Percentiles rank a stretch among this genome's conserved stretches.
Conservation (phyloP, 2,329 filamentous ascomycete species). For the Verticillium nubilum region DNA sequence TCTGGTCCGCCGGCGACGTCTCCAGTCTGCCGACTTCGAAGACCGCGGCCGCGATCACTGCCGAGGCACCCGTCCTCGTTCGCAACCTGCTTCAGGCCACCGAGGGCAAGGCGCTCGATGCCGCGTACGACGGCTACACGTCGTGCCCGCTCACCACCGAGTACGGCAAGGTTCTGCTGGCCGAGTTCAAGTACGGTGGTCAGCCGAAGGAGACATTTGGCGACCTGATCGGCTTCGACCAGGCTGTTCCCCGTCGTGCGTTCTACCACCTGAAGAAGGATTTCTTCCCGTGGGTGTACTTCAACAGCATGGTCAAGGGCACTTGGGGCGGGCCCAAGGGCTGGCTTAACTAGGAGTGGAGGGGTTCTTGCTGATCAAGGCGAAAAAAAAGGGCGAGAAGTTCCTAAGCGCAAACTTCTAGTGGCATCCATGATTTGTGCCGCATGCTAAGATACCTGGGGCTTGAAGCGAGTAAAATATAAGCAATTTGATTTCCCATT, state of each 20-base stretch:
- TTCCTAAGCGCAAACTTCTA: too few relatives aligned
- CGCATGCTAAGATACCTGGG: too few relatives aligned
- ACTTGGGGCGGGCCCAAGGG: conserved; percentile 58
- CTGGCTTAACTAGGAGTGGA: conserved; percentile 21
- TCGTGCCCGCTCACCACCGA: conserved; percentile 49
- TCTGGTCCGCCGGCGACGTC: conserved; percentile 55
- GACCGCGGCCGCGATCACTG: conserved; percentile 47
- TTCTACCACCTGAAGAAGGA: conserved; percentile 63
- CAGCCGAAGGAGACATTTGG: conserved; percentile 59
- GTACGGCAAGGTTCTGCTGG: conserved; percentile 58
- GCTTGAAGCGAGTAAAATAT: too few relatives aligned
- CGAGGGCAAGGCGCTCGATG: conserved; percentile 38
- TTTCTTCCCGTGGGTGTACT: conserved; percentile 64
- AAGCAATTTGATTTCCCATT: too few relatives aligned
- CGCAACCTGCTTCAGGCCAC: conserved; percentile 37
- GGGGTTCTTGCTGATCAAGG: not conserved
- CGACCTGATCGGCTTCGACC: conserved; percentile 49
- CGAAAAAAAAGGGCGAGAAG: too few relatives aligned
- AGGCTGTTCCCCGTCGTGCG: conserved; percentile 45
- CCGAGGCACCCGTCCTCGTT: conserved; percentile 45
- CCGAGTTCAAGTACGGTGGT: conserved; percentile 61
- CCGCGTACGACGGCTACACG: conserved; percentile 48
- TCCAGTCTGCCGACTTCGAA: conserved; percentile 55
- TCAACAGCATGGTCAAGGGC: conserved; percentile 54
- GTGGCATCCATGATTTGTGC: too few relatives aligned